phyloP scores from a whole-genome alignment of 768 basidiomycete species.

The Termitomyces heimii region DNA sequence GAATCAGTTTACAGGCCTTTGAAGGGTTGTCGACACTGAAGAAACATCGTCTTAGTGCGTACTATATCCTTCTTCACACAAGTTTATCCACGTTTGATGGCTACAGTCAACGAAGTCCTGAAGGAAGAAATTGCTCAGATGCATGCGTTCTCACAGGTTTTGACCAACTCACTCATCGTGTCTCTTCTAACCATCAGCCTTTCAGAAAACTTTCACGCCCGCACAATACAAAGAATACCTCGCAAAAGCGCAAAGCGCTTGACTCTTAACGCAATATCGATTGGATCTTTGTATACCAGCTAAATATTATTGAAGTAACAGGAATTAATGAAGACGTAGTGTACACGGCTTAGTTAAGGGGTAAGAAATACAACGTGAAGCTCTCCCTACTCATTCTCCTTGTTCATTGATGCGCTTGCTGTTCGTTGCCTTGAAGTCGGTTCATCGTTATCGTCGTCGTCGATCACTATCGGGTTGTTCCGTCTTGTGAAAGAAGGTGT shows the following conservation, averaged over 20 bases:
- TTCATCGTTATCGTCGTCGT: slow-evolving; percentile 3
- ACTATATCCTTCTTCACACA: background rate
- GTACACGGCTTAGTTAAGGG: background rate
- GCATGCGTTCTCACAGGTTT: slow-evolving; percentile 87
- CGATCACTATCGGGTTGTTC: background rate
- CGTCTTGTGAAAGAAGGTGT: background rate
- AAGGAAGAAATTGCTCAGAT: slow-evolving; percentile 72
- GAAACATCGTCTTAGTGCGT: slow-evolving; percentile 62
- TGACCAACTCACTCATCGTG: slow-evolving; percentile 3
- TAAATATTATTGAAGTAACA: background rate
- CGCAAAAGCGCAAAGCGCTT: slow-evolving; percentile 1
- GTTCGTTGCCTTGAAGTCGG: background rate
- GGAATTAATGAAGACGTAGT: background rate
- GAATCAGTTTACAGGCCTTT: slow-evolving; percentile 43
- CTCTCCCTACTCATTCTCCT: slow-evolving; percentile 8
- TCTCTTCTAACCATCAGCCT: background rate
- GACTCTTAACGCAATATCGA: background rate
- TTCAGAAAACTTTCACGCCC: slow-evolving; percentile 69
- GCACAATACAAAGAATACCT: slow-evolving; percentile 49
- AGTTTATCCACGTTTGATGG: background rate
- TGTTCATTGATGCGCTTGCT: slow-evolving; percentile 4
- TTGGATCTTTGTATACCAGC: background rate
- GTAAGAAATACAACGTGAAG: background rate
- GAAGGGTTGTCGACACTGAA: slow-evolving; percentile 79
- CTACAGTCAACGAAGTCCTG: slow-evolving; percentile 67